phyloP scores from a whole-genome alignment of 768 basidiomycete species.

The Trametes sanguinea region DNA sequence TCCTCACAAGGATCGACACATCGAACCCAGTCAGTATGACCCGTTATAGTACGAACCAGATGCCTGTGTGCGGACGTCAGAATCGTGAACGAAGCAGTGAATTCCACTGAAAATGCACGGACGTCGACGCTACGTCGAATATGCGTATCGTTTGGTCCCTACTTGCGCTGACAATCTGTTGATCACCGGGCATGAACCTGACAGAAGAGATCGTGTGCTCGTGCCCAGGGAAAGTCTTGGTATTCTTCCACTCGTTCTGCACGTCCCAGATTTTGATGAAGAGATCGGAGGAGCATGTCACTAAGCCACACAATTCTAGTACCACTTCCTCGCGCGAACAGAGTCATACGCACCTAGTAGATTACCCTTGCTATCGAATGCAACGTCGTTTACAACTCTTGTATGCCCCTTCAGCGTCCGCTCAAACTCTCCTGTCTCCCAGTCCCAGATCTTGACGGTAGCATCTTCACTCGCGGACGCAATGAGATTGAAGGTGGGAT shows the following conservation, averaged over 20 bases:
- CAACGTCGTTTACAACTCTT: conserved; percentile 56
- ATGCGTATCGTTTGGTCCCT: conserved; percentile 55
- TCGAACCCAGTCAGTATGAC: conserved; percentile 58
- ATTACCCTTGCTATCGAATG: conserved; percentile 55
- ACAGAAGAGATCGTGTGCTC: conserved; percentile 60
- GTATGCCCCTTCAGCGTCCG: conserved; percentile 62
- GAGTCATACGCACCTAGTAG: conserved; percentile 53
- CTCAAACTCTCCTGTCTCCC: conserved; percentile 63
- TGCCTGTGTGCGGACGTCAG: conserved; percentile 37
- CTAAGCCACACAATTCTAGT: conserved; percentile 51
- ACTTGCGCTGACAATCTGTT: conserved; percentile 53
- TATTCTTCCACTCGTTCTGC: conserved; percentile 56
- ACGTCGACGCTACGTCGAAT: conserved; percentile 60
- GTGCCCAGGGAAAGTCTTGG: conserved; percentile 56
- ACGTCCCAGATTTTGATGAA: conserved; percentile 62
- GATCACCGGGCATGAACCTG: conserved; percentile 54
- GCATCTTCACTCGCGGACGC: conserved; percentile 58
- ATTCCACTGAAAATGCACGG: conserved; percentile 11
- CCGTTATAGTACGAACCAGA: conserved; percentile 51
- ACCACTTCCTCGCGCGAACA: conserved; percentile 41
- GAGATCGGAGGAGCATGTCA: conserved; percentile 58
- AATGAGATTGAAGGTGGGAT: conserved; percentile 52
- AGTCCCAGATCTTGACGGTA: conserved; percentile 63
- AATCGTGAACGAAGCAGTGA: neutral
- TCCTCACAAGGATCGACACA: conserved; percentile 39